Conservation (phyloP, 371 early-diverging fungal genomes). For the Encephalitozoon romaleae region DNA sequence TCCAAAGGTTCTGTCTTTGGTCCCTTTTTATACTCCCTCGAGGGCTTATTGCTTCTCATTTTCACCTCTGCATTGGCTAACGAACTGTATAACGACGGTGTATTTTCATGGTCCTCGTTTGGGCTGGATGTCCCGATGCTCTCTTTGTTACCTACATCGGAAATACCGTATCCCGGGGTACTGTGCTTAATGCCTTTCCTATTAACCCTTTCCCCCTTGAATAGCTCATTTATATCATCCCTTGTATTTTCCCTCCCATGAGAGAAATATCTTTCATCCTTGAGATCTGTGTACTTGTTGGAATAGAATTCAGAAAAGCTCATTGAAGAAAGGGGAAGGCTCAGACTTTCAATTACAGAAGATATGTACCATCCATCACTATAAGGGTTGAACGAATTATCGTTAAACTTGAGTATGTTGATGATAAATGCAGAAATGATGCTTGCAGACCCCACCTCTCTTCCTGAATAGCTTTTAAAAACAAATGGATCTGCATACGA, state of each 20-base stretch:
- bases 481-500: slow-evolving; percentile 33
- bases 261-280: too few species aligned
- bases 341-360: slow-evolving; percentile 47
- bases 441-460: slow-evolving; percentile 30
- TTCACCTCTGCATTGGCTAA: background rate
- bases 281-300: too few species aligned
- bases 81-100: too few species aligned
- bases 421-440: slow-evolving; percentile 58
- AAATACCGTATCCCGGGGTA: background rate
- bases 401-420: slow-evolving; percentile 61
- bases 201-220: background rate
- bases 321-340: slow-evolving; percentile 4
- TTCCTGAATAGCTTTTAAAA: slow-evolving; percentile 26
- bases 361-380: slow-evolving; percentile 59
- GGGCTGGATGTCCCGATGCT: background rate
- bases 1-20: background rate
- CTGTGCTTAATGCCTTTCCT: background rate
- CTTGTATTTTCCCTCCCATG: background rate
- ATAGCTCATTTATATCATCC: background rate
- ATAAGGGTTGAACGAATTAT: slow-evolving; percentile 55
- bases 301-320: background rate
- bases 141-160: background rate
- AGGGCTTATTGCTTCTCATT: background rate
- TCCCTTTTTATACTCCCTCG: background rate
- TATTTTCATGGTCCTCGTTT: background rate